Evolutionary conservation across 2,329 filamentous ascomycete species (phyloP).

Genomic region (Zymoseptoria brevis): DNA sequence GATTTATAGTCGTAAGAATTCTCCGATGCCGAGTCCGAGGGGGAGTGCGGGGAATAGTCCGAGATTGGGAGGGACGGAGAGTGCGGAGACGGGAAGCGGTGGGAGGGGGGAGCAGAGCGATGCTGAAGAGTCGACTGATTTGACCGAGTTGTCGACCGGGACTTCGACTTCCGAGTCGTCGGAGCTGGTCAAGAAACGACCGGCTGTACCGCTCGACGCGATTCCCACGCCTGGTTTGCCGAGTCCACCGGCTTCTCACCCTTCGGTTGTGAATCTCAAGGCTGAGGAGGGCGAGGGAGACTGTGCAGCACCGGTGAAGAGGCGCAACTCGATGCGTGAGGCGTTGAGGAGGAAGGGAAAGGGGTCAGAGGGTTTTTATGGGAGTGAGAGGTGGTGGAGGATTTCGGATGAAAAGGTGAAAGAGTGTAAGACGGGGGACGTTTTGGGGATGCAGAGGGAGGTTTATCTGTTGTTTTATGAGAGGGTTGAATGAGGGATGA

Average conservation of each 20-base stretch:
- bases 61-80: no score
- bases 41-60: no score
- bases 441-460: constrained; percentile 87
- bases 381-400: constrained; percentile 72
- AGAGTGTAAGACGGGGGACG: constrained; percentile 85
- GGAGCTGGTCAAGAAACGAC: background rate
- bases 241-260: constrained; percentile 16
- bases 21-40: constrained; percentile 30
- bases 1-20: constrained; percentile 55
- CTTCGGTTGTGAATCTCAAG: background rate
- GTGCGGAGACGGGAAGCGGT: no score
- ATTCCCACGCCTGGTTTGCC: constrained; percentile 17
- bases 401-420: constrained; percentile 97
- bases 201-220: background rate
- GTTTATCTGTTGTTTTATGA: constrained; percentile 97
- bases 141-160: background rate
- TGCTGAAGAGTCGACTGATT: background rate
- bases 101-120: no score
- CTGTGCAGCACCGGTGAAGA: constrained; percentile 38
- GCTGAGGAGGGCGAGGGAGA: constrained; percentile 12
- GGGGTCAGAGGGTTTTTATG: background rate
- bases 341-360: background rate
- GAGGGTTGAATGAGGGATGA: constrained; percentile 50
- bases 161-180: background rate
- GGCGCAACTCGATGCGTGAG: constrained; percentile 28